Base-by-base conservation (phyloP, 1,139 yeast genomes). In the Pichia sorboxylosa region DNA sequence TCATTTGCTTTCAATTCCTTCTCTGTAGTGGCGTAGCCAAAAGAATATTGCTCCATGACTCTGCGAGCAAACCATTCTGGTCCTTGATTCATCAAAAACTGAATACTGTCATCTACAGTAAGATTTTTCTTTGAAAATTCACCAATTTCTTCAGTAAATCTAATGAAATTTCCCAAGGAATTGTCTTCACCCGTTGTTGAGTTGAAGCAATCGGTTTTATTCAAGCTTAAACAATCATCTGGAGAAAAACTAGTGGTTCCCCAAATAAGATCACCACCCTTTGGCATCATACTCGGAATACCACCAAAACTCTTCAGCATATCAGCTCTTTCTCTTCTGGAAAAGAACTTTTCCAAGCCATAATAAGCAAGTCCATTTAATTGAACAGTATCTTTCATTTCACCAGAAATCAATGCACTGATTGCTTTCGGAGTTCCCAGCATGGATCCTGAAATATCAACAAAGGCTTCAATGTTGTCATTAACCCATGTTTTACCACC, bases 371-470 rank as follows among this genome's bases (percentile, higher is more conserved):
- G 60, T 2, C 93, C 79, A 54, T 90, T 90, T 52, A 90, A 64
- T 49, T 90, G 95, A 18, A 92, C 93, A 0, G 98, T 90, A 52
- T 90, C 98, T 54, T 78, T 83, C 98, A 92, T 90, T 58, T 90
- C 98, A 17, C 98, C 98, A 14, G 95, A 83, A 15, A 92, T 58
- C 39, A 90, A 61, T 0, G 96, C 96, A 0, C 94, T 85, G 21
- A 85, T 71, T 0, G 94, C 80, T 54, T 90, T 90, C 2, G 98
- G 98, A 0, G 97, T 85, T 2, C 98, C 98, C 36, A 90, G 63
- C 34, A 74, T 58, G 6, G 93, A 77, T 0, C 98, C 98, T 13
- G 94, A 73, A 35, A 92, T 80, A 51, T 90, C 92, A 23, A 90
- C 73, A 49, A 73, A 72, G 0, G 95, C 73, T 26, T 73, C 85